phyloP scores from a whole-genome alignment of 164 flowering plant species.

The Vitis rupestris region DNA sequence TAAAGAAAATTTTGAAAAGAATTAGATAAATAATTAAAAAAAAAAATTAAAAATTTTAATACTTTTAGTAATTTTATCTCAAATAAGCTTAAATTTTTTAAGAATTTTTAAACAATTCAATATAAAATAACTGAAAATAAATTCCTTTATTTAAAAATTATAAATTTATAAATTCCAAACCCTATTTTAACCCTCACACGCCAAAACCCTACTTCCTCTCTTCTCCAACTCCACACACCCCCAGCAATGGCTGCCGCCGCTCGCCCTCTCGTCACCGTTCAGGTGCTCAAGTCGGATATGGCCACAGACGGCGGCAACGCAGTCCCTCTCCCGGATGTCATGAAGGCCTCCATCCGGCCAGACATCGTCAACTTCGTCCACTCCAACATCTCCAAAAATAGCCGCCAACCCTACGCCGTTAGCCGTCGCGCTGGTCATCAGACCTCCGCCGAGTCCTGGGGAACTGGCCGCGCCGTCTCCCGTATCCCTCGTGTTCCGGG shows the following conservation, averaged over 20 bases:
- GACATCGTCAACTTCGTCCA: constrained; percentile 78
- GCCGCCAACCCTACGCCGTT: constrained; percentile 90
- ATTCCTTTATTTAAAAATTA: no score
- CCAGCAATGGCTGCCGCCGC: constrained; percentile 56
- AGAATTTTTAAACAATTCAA: no score
- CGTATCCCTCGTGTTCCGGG: constrained; percentile 97
- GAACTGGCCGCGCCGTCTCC: constrained; percentile 93
- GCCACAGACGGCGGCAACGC: constrained; percentile 50
- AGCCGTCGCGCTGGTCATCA: constrained; percentile 74
- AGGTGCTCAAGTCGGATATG: constrained; percentile 65
- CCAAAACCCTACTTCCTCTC: constrained; percentile 23
- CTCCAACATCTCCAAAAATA: constrained; percentile 68
- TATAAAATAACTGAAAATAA: no score
- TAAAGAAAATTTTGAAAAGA: no score
- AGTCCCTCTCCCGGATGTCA: constrained; percentile 69
- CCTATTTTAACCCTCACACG: neutral
- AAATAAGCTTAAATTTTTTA: no score
- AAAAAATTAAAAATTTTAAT: no score
- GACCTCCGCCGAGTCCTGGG: constrained; percentile 97
- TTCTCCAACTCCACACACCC: neutral
- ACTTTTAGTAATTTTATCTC: no score
- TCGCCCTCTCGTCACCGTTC: constrained; percentile 70
- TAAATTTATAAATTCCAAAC: neutral
- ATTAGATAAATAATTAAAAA: no score
- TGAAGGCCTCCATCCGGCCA: constrained; percentile 78